phyloP scores from a whole-genome alignment of 495 filamentous ascomycete species.

The Platismatia glauca region DNA sequence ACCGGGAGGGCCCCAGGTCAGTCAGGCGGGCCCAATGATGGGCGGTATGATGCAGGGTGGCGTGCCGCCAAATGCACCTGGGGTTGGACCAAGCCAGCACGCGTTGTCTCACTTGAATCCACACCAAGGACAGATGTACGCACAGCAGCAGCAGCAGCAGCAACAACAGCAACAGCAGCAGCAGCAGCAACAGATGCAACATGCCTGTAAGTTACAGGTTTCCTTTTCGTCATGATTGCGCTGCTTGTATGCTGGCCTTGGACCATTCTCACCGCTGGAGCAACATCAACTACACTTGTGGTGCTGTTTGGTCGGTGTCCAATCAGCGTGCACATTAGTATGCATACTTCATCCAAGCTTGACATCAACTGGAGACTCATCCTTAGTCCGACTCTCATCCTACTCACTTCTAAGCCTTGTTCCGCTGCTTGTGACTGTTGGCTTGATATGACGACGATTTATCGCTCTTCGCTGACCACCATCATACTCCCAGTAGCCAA shows the following conservation, averaged over 20 bases:
- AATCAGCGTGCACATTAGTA: too few species aligned
- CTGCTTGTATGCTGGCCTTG: background rate
- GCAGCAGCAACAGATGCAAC: conserved; percentile 34
- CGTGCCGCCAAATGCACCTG: conserved; percentile 37
- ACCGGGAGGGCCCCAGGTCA: conserved; percentile 68
- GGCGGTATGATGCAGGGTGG: conserved; percentile 69
- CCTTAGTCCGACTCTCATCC: background rate
- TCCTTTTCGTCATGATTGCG: background rate
- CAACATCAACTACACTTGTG: background rate
- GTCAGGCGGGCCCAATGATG: conserved; percentile 70
- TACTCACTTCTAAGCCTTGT: background rate
- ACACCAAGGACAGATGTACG: conserved; percentile 49
- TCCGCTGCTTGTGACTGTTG: background rate
- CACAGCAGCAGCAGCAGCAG: conserved; percentile 32
- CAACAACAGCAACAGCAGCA: conserved; percentile 37
- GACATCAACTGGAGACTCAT: background rate
- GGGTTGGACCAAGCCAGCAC: conserved; percentile 62
- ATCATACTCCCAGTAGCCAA: background rate
- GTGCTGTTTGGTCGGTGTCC: background rate
- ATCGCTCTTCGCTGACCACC: conserved; percentile 34
- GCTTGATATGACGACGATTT: background rate
- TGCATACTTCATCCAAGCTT: background rate
- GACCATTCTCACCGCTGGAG: background rate
- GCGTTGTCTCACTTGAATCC: conserved; percentile 73
- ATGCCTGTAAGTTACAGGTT: background rate